Percentiles rank a stretch among this genome's conserved stretches.
phyloP scores from a whole-genome alignment of 2,329 filamentous ascomycete genomes.

The Phaeosphaeriaceae sp. region DNA sequence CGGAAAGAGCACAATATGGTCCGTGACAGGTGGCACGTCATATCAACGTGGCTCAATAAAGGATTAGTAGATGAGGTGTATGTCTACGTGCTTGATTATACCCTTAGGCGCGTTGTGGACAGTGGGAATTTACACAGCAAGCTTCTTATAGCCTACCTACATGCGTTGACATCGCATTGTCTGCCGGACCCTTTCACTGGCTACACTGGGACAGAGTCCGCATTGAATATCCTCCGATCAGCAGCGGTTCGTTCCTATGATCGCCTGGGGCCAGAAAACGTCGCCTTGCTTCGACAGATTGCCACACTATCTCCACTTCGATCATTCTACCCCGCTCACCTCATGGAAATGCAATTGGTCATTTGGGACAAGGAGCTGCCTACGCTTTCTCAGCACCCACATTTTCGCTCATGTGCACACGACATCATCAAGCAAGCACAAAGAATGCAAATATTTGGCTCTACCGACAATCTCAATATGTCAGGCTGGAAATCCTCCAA shows the following conservation, averaged over 20 bases:
- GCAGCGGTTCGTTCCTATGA: conserved; percentile 59
- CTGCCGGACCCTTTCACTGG: conserved; percentile 58
- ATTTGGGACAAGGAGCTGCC: conserved; percentile 52
- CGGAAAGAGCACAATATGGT: no score
- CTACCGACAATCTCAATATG: conserved; percentile 3
- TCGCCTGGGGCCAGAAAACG: conserved; percentile 33
- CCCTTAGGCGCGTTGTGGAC: conserved; percentile 59
- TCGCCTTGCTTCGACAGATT: conserved; percentile 32
- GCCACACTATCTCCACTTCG: conserved; percentile 49
- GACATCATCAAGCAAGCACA: conserved; percentile 33
- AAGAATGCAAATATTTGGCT: conserved; percentile 19
- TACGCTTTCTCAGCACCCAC: conserved; percentile 38
- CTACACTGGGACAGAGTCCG: conserved; percentile 62
- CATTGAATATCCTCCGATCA: conserved; percentile 57
- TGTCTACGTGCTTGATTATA: conserved; percentile 57
- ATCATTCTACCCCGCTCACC: conserved; percentile 53
- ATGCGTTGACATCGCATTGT: conserved; percentile 61
- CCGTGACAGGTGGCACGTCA: no score
- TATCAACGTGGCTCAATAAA: conserved; percentile 18
- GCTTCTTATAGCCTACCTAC: conserved; percentile 59
- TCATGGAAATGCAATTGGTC: conserved; percentile 53
- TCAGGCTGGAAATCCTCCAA: conserved; percentile 12
- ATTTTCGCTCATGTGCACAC: conserved; percentile 28
- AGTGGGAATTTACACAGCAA: conserved; percentile 60
- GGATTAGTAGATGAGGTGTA: conserved; percentile 41